Evolutionary conservation across 768 basidiomycete genomes (phyloP), one percentile per base, ranked within the genome.

Genomic region (Amanita polypyramis): DNA sequence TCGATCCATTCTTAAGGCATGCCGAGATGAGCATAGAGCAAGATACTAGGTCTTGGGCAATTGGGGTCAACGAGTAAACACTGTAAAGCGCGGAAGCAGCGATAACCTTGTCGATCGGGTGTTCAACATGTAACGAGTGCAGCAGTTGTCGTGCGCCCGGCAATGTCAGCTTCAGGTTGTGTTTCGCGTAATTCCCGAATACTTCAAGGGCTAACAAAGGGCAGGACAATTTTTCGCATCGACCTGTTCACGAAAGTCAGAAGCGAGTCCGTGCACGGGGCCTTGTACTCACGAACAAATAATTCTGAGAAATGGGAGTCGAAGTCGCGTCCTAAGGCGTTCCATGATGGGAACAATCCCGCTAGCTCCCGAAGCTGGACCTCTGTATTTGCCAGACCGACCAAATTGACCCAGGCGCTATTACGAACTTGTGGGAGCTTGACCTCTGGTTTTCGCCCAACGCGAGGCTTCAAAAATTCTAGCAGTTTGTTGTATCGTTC

Each of bases 171-270:
- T 65, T 59, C 14, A 85, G 53, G 43, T 75, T 72, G 59, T 84
- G 82, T 57, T 77, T 79, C 11, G 78, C 66, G 49, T 73, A 80
- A 56, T 85, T 65, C 17, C 76, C 74, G 56, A 82, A 80, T 17
- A 82, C 74, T 29, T 73, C 63, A 10, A 86, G 64, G 2, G 81
- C 80, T 33, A 84, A 69, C 20, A 63, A 55, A 2, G 78, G 76
- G 49, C 76, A 76, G 11, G 62, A 57, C 1, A 84, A 70, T 55
- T 81, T 72, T 51, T 73, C 67, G 46, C 81, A 85, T 7, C 83
- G 82, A 19, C 75, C 82, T 86, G 43, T 21, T 23, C 17, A 12
- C 17, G 3, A 2, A 5, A 17, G 17, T 44, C 25, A 34, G 23
- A 43, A 14, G n/a, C 5, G 3, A 15, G 11, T 21, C 7, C 4